These are phyloP conservation scores for Cryptosporidium canis DNA, from an alignment of 169 alveolate species.

Conservation along the genomic window DNA sequence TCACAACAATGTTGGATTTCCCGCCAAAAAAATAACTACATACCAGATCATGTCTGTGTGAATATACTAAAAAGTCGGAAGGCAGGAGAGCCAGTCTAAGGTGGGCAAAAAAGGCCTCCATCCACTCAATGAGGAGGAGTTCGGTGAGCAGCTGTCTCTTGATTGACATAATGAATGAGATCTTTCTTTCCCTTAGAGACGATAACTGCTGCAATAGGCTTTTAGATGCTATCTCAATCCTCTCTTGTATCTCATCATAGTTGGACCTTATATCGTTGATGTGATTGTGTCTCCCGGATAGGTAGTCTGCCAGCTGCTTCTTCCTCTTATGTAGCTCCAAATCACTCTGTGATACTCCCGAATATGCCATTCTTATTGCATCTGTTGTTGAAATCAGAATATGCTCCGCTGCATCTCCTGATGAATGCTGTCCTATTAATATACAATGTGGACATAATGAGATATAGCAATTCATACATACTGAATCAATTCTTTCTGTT, in stretches of 20 bases:
- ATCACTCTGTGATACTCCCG: slow-evolving; percentile 81
- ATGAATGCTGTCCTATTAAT: slow-evolving; percentile 86
- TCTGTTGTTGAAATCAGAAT: slow-evolving; percentile 87
- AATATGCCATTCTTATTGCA: slow-evolving; percentile 86
- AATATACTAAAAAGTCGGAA: slow-evolving; percentile 63
- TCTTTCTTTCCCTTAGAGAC: slow-evolving; percentile 79
- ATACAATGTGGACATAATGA: slow-evolving; percentile 87
- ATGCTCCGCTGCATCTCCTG: slow-evolving; percentile 86
- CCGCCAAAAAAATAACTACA: slow-evolving; percentile 69
- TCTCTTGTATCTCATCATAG: slow-evolving; percentile 81
- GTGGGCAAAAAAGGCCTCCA: slow-evolving; percentile 80
- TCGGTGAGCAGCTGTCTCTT: slow-evolving; percentile 85
- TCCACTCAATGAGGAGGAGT: slow-evolving; percentile 85
- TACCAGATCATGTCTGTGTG: slow-evolving; percentile 69
- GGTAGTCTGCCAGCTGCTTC: slow-evolving; percentile 75
- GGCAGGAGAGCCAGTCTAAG: slow-evolving; percentile 61
- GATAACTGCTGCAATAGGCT: slow-evolving; percentile 80
- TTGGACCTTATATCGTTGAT: slow-evolving; percentile 85
- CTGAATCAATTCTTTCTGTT: slow-evolving; percentile 86
- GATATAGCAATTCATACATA: slow-evolving; percentile 87
- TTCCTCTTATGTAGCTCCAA: slow-evolving; percentile 78
- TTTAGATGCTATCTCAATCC: slow-evolving; percentile 83
- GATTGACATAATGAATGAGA: slow-evolving; percentile 83
- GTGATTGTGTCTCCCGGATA: slow-evolving; percentile 82
- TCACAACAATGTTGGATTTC: slow-evolving; percentile 44